Base-by-base conservation (phyloP, 1,284 basidiomycete genomes). In the Heterobasidion occidentale region DNA sequence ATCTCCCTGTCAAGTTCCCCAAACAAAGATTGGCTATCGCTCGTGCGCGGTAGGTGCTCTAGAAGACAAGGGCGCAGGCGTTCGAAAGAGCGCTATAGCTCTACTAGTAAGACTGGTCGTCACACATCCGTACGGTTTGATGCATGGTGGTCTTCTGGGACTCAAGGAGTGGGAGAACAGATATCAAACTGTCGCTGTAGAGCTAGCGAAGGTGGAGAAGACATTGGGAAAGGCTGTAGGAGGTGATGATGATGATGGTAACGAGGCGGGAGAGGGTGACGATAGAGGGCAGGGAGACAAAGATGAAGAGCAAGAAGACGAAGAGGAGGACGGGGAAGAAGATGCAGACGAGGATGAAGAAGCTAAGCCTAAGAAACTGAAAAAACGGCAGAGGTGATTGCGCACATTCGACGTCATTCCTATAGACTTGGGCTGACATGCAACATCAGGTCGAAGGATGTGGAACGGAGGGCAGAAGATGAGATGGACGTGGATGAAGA, bases 51-150 rank as follows among this genome's bases (percentile, higher is more conserved):
- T 92, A 42, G 83, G 78, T 7, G 87, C 91, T 7, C 77, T 99
- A 54, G 87, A 94, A 63, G 97, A 99, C 75, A 98, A 98, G 73
- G 87, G 85, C 1, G 86, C 91, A 36, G 86, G 81, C 11, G 96
- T 97, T 12, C 80, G 96, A 62, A 94, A 94, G 70, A 84, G 83
- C 58, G 90, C 94, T 9, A 88, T 93, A 53, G 79, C 82, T 17
- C 75, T 98, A 7, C 73, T 99, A 36, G 83, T 83, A 51, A 84
- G 85, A 65, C 76, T 99, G 27, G 76, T 99, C 46, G 65, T 83
- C 59, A 98, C 94, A 0, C 96, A 99, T 73, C 95, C 96, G 1
- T 98, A 92, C 67, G 90, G 89, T 0, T 66, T 83, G 9, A 80
- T 91, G 70, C 87, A 97, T 64, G 95, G 94, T 0, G 95, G 94